Evolutionary conservation across 208 protist species (phyloP).

Genomic region (Borovskyia barvae): DNA sequence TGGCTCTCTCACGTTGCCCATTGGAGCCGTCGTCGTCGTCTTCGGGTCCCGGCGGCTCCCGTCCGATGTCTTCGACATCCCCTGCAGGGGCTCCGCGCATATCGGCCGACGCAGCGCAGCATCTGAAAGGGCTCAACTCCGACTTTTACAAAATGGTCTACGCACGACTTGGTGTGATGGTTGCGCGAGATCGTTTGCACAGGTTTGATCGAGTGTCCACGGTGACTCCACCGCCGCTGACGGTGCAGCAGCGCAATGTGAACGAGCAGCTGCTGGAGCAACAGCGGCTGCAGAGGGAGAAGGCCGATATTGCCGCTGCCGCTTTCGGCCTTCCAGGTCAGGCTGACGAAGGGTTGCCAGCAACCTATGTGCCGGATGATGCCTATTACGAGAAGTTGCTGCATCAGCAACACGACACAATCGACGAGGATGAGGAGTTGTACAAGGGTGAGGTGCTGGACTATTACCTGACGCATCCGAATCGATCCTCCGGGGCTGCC

Average conservation of each 20-base stretch:
- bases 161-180: slow-evolving; percentile 73
- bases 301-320: slow-evolving; percentile 6
- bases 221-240: slow-evolving; percentile 42
- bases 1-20: slow-evolving; percentile 43
- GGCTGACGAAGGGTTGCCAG: slow-evolving; percentile 38
- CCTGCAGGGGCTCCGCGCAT: slow-evolving; percentile 1
- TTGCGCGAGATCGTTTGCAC: slow-evolving; percentile 60
- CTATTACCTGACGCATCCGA: slow-evolving; percentile 64
- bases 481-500: not conserved
- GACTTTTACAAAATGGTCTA: slow-evolving; percentile 83
- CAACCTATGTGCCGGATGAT: slow-evolving; percentile 75
- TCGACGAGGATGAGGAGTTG: slow-evolving; percentile 84
- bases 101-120: slow-evolving; percentile 11
- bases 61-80: not conserved
- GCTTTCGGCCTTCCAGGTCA: slow-evolving; percentile 7
- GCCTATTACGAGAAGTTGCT: slow-evolving; percentile 66
- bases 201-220: slow-evolving; percentile 39
- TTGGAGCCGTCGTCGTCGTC: not conserved
- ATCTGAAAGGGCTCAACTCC: slow-evolving; percentile 39
- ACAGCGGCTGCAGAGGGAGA: slow-evolving; percentile 27
- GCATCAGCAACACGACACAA: slow-evolving; percentile 55
- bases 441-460: slow-evolving; percentile 84
- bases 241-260: slow-evolving; percentile 48
- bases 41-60: not conserved
- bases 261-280: slow-evolving; percentile 38